Evolutionary conservation across 345 rosid genomes (phyloP), one percentile per base, ranked within the genome.

Genomic region (Eucalyptus fibrosa): DNA sequence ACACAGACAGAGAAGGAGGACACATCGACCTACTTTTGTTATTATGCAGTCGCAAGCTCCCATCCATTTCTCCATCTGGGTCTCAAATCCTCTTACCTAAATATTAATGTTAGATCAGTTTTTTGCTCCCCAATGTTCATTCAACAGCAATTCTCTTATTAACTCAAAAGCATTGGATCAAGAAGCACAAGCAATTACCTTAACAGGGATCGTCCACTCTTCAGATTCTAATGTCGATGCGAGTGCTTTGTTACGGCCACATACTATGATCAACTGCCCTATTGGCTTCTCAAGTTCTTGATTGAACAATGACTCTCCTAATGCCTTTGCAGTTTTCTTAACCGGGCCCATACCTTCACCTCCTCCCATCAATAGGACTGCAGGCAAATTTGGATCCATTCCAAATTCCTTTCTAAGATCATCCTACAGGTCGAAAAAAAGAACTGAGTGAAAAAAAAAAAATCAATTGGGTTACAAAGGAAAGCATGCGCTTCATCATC

Each of bases 261-360:
- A 97, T 49, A 97, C 94, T 59, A 98, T 94, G 49, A 98, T 91
- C 90, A 98, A 88, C 89, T 98, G 99, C 13, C 99, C 99, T 32
- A 97, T 94, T 50, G 99, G 97, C 88, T 92, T 93, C 88, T 88
- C 90, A 42, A 65, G 91, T 80, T 93, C 96, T 87, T 85, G 91
- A 89, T 97, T 94, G 37, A 92, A 93, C 88, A 98, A 93, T 1
- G 95, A 93, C 87, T 92, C 94, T 80, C 94, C 98, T 21, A 98
- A 95, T n/a, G 99, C 97, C 80, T 86, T 89, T 1, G 99, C 98
- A 50, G 99, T 98, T 97, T 96, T 93, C 96, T 92, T 95, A 37
- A 98, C 99, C 15, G 99, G 99, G 10, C 99, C 99, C 99, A 98
- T 97, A 50, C 99, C 99, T 93, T 98, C 99, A 28, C 97, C 99